Percentiles rank a stretch among this genome's conserved stretches.
These are phyloP conservation scores for Fusarium sulawesiense DNA, from an alignment of 2,329 filamentous ascomycete genomes.

Conservation along the genomic window DNA sequence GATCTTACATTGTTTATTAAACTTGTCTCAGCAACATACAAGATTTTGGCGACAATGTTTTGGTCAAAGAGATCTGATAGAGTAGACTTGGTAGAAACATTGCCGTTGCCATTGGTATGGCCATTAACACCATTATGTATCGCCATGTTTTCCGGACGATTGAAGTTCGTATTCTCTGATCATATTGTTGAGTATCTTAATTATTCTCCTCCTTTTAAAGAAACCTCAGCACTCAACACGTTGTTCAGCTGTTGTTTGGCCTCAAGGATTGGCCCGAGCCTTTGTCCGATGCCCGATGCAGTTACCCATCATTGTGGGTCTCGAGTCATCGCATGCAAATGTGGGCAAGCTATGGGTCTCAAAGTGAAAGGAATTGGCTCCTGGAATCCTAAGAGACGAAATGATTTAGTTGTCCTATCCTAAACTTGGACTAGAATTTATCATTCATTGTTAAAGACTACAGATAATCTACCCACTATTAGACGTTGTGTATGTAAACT, in stretches of 20 bases:
- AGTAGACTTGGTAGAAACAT: neutral
- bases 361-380: no score
- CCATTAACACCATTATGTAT: slow-evolving; percentile 1
- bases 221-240: neutral
- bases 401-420: no score
- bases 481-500: no score
- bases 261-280: neutral
- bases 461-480: no score
- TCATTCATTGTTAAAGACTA: no score
- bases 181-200: no score
- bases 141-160: neutral
- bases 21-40: slow-evolving; percentile 22
- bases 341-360: no score
- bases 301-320: neutral
- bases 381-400: no score
- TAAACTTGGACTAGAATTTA: no score
- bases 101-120: slow-evolving; percentile 8
- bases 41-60: slow-evolving; percentile 37
- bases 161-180: neutral
- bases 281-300: slow-evolving; percentile 22
- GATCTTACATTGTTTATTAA: slow-evolving; percentile 27
- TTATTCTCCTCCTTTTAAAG: slow-evolving; percentile 2
- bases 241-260: neutral
- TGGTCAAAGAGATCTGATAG: slow-evolving; percentile 34
- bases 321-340: neutral